Evolutionary conservation across 805 yeast species (phyloP).

Genomic region (Yamadazyma tumulicola): DNA sequence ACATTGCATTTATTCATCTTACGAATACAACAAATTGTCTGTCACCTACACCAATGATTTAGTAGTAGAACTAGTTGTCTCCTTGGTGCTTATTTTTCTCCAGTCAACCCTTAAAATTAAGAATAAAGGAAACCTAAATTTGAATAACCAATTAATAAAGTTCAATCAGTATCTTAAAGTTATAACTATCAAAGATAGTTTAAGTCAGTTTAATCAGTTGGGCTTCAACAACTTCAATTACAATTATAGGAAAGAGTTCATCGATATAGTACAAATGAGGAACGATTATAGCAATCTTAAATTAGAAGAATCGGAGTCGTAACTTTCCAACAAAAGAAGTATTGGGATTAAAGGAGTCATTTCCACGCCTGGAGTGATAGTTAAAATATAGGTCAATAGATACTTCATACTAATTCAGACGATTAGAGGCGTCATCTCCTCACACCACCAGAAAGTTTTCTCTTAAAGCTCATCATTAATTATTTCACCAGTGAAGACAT

Average conservation of each 20-base stretch:
- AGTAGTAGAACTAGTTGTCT: slow-evolving; percentile 46
- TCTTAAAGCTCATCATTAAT: too few species aligned
- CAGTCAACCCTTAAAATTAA: slow-evolving; percentile 35
- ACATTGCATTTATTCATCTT: slow-evolving; percentile 55
- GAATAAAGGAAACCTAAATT: slow-evolving; percentile 17
- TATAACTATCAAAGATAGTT: slow-evolving; percentile 45
- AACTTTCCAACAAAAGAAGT: too few species aligned
- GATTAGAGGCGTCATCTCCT: too few species aligned
- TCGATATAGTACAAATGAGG: slow-evolving; percentile 38
- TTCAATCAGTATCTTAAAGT: slow-evolving; percentile 39
- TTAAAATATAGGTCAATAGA: too few species aligned
- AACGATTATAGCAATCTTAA: slow-evolving; percentile 39
- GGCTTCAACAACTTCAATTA: slow-evolving; percentile 38
- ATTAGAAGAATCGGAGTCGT: too few species aligned
- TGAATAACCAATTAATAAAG: slow-evolving; percentile 24
- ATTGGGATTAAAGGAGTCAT: too few species aligned
- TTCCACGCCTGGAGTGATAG: too few species aligned
- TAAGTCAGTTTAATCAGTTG: slow-evolving; percentile 42
- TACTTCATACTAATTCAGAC: too few species aligned
- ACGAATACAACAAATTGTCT: slow-evolving; percentile 44
- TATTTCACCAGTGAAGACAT: too few species aligned
- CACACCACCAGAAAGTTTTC: too few species aligned
- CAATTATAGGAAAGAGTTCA: slow-evolving; percentile 40
- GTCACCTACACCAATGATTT: slow-evolving; percentile 34
- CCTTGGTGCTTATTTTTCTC: slow-evolving; percentile 40